phyloP scores from a whole-genome alignment of 345 rosid genomes.

The Heritiera fomes region DNA sequence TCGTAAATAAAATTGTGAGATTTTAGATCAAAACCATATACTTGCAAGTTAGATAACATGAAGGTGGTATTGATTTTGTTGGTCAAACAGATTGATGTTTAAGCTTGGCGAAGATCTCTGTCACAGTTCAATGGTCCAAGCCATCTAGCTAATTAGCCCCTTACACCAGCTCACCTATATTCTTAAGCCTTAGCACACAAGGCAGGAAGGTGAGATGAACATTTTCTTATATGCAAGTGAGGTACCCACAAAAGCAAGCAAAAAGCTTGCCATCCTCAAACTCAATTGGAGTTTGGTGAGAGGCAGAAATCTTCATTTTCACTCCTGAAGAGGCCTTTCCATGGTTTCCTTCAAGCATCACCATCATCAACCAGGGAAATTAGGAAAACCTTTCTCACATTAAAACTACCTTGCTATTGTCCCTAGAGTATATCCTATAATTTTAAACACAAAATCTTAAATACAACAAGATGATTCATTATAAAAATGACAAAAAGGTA shows the following conservation, averaged over 20 bases:
- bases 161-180: neutral
- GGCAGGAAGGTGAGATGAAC: conserved; percentile 54
- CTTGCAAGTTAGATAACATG: neutral
- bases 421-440: neutral
- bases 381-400: neutral
- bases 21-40: too few species aligned
- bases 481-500: too few species aligned
- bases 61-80: neutral
- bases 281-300: conserved; percentile 36
- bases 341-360: conserved; percentile 27
- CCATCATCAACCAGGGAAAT: conserved; percentile 32
- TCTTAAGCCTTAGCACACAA: conserved; percentile 34
- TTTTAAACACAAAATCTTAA: too few species aligned
- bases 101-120: neutral
- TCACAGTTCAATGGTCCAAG: conserved; percentile 2
- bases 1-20: too few species aligned
- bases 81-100: conserved; percentile 1
- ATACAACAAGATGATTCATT: too few species aligned
- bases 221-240: conserved; percentile 19
- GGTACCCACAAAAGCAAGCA: conserved; percentile 52
- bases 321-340: conserved; percentile 30
- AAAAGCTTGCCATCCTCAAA: conserved; percentile 36
- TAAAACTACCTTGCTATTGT: neutral
- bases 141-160: too few species aligned
- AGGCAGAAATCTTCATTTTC: conserved; percentile 32